Conservation (phyloP, 2,329 filamentous ascomycete genomes). For the Fusarium subtropicale region DNA sequence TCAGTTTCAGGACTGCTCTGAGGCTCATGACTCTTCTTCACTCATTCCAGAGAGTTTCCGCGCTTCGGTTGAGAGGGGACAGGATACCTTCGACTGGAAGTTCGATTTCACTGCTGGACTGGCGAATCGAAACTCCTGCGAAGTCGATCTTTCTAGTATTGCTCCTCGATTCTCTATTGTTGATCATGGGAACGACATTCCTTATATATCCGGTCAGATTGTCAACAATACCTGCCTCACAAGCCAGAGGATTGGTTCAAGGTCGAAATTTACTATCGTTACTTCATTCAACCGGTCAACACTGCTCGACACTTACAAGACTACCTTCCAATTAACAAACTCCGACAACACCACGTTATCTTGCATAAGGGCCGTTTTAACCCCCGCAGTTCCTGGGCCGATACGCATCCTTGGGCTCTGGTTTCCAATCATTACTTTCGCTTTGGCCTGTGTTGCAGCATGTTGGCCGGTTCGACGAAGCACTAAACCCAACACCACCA, state of each 20-base stretch:
- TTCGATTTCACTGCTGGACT: slow-evolving; percentile 4
- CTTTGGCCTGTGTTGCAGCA: slow-evolving; percentile 1
- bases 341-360: not conserved
- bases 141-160: not conserved
- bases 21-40: not conserved
- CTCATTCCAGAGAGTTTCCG: slow-evolving; percentile 24
- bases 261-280: slow-evolving; percentile 6
- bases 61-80: not conserved
- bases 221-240: slow-evolving; percentile 20
- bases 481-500: accelerated
- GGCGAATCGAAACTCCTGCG: slow-evolving; percentile 10
- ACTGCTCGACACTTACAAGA: slow-evolving; percentile 20
- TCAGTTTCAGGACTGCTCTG: slow-evolving; percentile 25
- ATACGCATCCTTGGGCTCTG: slow-evolving; percentile 24
- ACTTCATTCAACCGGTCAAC: slow-evolving; percentile 15
- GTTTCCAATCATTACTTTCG: slow-evolving; percentile 18
- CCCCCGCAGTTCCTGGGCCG: not conserved
- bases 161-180: not conserved
- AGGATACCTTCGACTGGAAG: not conserved
- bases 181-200: not conserved
- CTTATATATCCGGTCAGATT: slow-evolving; percentile 2
- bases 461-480: slow-evolving; percentile 2
- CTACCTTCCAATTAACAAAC: not conserved
- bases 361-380: slow-evolving; percentile 3
- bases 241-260: not conserved